These are phyloP conservation scores for Trichoderma gamsii DNA, from an alignment of 495 filamentous ascomycete species.

Conservation along the genomic window DNA sequence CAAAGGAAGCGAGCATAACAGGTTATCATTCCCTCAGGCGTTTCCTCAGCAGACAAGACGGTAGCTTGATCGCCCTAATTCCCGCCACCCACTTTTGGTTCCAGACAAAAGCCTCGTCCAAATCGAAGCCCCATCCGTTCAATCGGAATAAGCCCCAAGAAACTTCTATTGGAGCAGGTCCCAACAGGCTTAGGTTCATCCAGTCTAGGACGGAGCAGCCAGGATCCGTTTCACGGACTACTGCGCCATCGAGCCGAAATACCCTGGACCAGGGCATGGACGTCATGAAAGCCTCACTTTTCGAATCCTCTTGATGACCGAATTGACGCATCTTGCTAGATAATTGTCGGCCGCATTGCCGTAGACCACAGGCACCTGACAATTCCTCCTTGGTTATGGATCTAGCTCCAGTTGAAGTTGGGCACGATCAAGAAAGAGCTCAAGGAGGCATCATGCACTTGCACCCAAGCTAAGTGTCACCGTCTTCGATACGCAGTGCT, in stretches of 20 bases:
- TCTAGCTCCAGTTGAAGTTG: neutral
- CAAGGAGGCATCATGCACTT: neutral
- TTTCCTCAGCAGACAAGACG: neutral
- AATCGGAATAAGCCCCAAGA: neutral
- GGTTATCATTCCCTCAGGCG: neutral
- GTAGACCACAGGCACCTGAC: neutral
- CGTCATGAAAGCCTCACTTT: constrained; percentile 6
- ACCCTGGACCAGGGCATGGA: constrained; percentile 7
- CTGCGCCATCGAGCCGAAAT: neutral
- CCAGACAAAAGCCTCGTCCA: neutral
- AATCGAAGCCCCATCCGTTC: neutral
- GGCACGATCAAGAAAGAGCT: neutral
- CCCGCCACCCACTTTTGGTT: neutral
- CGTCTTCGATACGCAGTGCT: neutral
- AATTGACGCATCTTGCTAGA: neutral
- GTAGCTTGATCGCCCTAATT: neutral
- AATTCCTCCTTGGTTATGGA: neutral
- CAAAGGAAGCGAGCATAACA: too few relatives aligned
- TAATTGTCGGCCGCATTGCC: neutral
- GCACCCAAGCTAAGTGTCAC: neutral
- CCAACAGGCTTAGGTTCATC: too few relatives aligned
- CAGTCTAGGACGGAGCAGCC: too few relatives aligned
- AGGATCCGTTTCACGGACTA: too few relatives aligned
- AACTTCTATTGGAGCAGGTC: too few relatives aligned
- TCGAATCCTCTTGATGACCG: neutral